Conservation (phyloP, 345 rosid genomes). For the Mangifera indica region DNA sequence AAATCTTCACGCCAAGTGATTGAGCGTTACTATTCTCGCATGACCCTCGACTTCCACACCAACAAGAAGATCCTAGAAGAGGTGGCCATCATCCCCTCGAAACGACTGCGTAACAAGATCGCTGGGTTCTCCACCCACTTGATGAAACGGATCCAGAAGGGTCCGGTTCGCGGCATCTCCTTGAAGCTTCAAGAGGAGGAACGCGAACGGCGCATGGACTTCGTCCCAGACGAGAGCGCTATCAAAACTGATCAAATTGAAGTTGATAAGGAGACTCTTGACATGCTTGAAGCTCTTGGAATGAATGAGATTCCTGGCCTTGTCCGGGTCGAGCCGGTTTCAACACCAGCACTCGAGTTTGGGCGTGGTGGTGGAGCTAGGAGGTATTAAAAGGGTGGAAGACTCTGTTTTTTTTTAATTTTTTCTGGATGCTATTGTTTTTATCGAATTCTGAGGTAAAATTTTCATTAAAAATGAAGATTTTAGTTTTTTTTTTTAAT, state of each 20-base stretch:
- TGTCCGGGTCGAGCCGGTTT: slow-evolving; percentile 39
- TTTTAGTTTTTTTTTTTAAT: neutral
- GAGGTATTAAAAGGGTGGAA: slow-evolving; percentile 27
- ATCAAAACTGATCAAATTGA: slow-evolving; percentile 53
- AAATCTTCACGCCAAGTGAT: slow-evolving; percentile 68
- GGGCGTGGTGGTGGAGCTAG: slow-evolving; percentile 35
- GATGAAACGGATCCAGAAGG: slow-evolving; percentile 70
- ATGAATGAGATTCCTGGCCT: slow-evolving; percentile 49
- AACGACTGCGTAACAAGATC: slow-evolving; percentile 72
- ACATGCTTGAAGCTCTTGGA: slow-evolving; percentile 65
- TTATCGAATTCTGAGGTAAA: neutral
- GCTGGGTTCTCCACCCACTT: slow-evolving; percentile 73
- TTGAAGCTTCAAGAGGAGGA: slow-evolving; percentile 73
- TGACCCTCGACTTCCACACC: slow-evolving; percentile 70
- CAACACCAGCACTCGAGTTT: slow-evolving; percentile 21
- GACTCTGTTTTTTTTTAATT: neutral
- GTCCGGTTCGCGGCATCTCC: slow-evolving; percentile 73
- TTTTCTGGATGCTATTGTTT: neutral
- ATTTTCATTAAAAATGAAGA: neutral
- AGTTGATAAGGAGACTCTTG: slow-evolving; percentile 69
- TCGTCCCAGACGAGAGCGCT: slow-evolving; percentile 68
- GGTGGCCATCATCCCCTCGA: slow-evolving; percentile 67
- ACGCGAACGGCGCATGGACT: slow-evolving; percentile 79
- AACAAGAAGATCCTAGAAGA: slow-evolving; percentile 69
- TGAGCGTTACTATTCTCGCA: slow-evolving; percentile 64